These are phyloP conservation scores for Lachnum nothofagi DNA, from an alignment of 2,329 filamentous ascomycete species.

Conservation along the genomic window DNA sequence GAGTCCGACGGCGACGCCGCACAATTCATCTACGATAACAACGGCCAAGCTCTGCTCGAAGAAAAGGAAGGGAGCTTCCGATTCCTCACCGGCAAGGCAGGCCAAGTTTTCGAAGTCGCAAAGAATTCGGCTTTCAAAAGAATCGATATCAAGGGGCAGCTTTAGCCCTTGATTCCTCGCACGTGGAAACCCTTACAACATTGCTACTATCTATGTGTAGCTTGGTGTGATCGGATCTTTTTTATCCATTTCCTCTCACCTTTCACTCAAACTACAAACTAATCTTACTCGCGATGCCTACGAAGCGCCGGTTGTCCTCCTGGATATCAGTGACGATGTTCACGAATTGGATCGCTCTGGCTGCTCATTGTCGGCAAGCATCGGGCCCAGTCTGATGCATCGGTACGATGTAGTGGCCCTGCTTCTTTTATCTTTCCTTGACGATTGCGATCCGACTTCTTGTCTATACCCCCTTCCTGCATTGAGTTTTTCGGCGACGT, in stretches of 20 bases:
- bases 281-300: conserved; percentile 12
- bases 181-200: conserved; percentile 9
- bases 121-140: conserved; percentile 71
- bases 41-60: conserved; percentile 70
- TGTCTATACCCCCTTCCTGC: conserved; percentile 16
- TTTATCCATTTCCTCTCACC: conserved; percentile 16
- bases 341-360: conserved; percentile 9
- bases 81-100: conserved; percentile 70
- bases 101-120: conserved; percentile 66
- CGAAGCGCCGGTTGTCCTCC: conserved; percentile 12
- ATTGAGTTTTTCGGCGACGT: neutral
- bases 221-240: conserved; percentile 16
- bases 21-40: conserved; percentile 81
- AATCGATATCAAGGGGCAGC: conserved; percentile 97
- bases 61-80: conserved; percentile 69
- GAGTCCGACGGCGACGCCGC: conserved; percentile 86
- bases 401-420: conserved; percentile 1
- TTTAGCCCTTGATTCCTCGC: conserved; percentile 43
- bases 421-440: conserved; percentile 7
- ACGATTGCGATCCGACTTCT: conserved; percentile 2
- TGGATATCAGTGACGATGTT: conserved; percentile 15
- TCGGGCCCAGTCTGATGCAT: conserved; percentile 3
- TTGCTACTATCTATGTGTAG: conserved; percentile 22
- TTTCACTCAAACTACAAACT: conserved; percentile 12
- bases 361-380: conserved; percentile 9